Evolutionary conservation across 495 filamentous ascomycete genomes (phyloP), one percentile per base, ranked within the genome.

Genomic region (Aspergillus saccharolyticus): DNA sequence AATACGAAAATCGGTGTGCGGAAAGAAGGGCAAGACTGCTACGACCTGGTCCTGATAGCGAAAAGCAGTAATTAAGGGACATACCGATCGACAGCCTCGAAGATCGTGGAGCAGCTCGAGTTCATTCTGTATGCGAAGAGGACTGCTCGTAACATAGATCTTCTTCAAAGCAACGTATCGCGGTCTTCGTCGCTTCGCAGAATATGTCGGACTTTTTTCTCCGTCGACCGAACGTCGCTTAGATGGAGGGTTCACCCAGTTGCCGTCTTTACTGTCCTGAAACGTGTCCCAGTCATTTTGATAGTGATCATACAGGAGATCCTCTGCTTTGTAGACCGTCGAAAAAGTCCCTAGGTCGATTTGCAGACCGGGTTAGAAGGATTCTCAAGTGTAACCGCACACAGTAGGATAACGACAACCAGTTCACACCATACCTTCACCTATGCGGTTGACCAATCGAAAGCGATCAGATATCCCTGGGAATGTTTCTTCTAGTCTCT

Each of bases 251-350:
- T 83, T 80, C 54, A 72, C 70, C 84, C 80, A 90, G 22, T 73
- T 65, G 44, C 82, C 83, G 54, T 87, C 79, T 54, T 83, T 83
- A 56, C 83, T 71, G 60, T 85, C 82, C 17, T 65, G 58, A 43
- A 74, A 74, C 20, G 88, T 62, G 63, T 97, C 91, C 94, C 94
- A 97, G 49, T 85, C 80, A 70, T 97, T 97, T 43, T 87, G 72
- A 72, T 90, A 95, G 45, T 80, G 69, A 52, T 96, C 81, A 66
- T 97, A 96, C 22, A 83, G 78, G n/a, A 97, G 74, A 68, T 99
- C 95, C 72, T 99, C 94, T 33, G 94, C 94, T 70, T 97, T 97
- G 74, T 97, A 99, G 0, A 99, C 94, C 12, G 93, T 97, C 0
- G 93, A 97, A 65, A 99, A 99, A 17, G 94, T 99, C 39, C 91